Evolutionary conservation across 371 early-diverging fungal species (phyloP).

Genomic region (Chytridium lagenaria): DNA sequence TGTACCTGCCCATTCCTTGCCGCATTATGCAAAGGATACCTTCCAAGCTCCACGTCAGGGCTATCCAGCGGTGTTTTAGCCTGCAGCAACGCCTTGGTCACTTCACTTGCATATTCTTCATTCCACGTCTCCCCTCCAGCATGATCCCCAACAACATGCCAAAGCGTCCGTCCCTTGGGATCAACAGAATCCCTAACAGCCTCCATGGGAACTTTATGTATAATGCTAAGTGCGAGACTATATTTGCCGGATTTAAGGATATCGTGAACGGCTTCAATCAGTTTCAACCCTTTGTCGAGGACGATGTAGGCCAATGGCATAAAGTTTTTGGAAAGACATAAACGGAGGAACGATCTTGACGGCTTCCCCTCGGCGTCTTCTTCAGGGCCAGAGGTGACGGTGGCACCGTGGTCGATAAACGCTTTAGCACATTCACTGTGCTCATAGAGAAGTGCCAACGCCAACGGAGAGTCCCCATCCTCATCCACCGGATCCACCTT

Average conservation of each 20-base stretch:
- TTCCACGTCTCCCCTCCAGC: constrained; percentile 58
- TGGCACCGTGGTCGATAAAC: constrained; percentile 59
- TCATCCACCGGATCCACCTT: constrained; percentile 53
- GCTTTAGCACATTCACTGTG: constrained; percentile 59
- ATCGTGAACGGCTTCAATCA: constrained; percentile 55
- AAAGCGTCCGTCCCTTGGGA: constrained; percentile 46
- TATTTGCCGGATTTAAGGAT: constrained; percentile 55
- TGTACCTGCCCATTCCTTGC: constrained; percentile 51
- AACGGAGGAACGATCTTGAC: not conserved
- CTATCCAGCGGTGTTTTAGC: constrained; percentile 27
- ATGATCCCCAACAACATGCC: constrained; percentile 61
- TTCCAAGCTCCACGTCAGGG: constrained; percentile 36
- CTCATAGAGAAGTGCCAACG: constrained; percentile 55
- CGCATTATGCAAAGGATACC: constrained; percentile 62
- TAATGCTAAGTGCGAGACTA: constrained; percentile 53
- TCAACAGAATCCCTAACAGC: constrained; percentile 5
- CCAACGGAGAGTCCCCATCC: constrained; percentile 60
- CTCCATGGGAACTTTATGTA: not conserved
- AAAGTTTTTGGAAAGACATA: constrained; percentile 34
- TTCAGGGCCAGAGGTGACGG: not conserved
- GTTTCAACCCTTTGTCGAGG: constrained; percentile 47
- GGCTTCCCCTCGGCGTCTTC: not conserved
- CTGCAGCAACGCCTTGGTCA: constrained; percentile 35
- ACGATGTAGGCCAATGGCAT: constrained; percentile 65
- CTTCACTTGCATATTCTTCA: constrained; percentile 55